These are phyloP conservation scores for Trichoderma polysporum DNA, from an alignment of 2,329 filamentous ascomycete species.

Conservation along the genomic window DNA sequence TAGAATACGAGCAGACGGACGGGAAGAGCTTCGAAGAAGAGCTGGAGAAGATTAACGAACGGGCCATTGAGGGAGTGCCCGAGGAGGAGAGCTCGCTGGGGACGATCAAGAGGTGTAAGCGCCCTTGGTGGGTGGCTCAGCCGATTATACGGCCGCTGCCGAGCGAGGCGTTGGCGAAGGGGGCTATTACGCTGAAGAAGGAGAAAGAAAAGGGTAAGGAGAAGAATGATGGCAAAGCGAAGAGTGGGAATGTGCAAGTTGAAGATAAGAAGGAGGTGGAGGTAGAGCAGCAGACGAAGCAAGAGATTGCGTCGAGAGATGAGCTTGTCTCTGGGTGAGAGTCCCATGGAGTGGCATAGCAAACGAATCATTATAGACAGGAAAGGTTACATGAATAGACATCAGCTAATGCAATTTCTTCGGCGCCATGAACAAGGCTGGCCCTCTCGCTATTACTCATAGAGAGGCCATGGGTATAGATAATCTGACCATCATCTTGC, in stretches of 20 bases:
- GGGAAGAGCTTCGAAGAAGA: slow-evolving; percentile 51
- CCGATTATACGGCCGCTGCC: slow-evolving; percentile 83
- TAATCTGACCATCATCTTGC: not conserved
- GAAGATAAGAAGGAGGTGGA: not conserved
- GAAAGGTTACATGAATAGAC: not conserved
- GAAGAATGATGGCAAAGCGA: slow-evolving; percentile 41
- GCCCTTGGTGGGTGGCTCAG: slow-evolving; percentile 90
- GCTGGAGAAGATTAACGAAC: slow-evolving; percentile 27
- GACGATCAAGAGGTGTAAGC: slow-evolving; percentile 69
- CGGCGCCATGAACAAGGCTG: not conserved
- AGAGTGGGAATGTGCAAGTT: slow-evolving; percentile 23
- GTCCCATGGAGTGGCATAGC: not conserved
- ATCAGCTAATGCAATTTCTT: not conserved
- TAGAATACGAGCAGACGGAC: slow-evolving; percentile 60
- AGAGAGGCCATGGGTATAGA: not conserved
- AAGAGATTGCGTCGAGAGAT: slow-evolving; percentile 24
- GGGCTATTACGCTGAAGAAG: slow-evolving; percentile 72
- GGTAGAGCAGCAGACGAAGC: slow-evolving; percentile 8
- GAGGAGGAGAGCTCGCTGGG: slow-evolving; percentile 61
- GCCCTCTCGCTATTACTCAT: not conserved
- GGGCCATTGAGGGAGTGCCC: slow-evolving; percentile 37
- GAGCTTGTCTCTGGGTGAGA: slow-evolving; percentile 23
- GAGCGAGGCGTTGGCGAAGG: slow-evolving; percentile 81
- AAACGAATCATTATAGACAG: not conserved
- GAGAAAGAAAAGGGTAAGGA: slow-evolving; percentile 62